Conservation (phyloP, 495 filamentous ascomycete genomes). For the Usnea hakonensis region DNA sequence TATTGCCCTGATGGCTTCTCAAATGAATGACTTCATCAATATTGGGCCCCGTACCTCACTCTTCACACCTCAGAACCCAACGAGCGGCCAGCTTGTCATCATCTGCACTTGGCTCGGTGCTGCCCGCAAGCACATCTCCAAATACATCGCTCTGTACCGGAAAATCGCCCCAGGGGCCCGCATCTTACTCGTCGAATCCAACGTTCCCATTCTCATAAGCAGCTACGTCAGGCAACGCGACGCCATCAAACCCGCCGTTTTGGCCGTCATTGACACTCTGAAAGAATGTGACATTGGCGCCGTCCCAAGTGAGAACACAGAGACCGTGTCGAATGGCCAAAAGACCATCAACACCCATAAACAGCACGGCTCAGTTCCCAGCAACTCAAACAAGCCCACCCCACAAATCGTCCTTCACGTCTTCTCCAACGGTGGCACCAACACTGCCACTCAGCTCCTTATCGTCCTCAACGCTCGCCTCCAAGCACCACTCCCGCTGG, state of each 20-base stretch:
- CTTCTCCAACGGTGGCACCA: constrained; percentile 39
- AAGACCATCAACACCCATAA: too few relatives aligned
- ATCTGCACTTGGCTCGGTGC: constrained; percentile 30
- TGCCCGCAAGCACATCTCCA: constrained; percentile 29
- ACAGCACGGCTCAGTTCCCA: too few relatives aligned
- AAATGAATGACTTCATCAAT: neutral
- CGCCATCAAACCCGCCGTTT: constrained; percentile 16
- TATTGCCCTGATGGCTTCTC: neutral
- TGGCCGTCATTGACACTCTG: constrained; percentile 12
- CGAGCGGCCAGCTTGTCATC: constrained; percentile 24
- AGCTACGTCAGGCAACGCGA: constrained; percentile 17
- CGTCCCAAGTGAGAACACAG: too few relatives aligned
- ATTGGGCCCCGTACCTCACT: constrained; percentile 15
- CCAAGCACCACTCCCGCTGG: neutral
- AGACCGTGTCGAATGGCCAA: too few relatives aligned
- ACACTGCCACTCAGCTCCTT: constrained; percentile 22
- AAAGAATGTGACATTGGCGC: neutral
- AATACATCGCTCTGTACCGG: constrained; percentile 26
- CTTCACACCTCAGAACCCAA: constrained; percentile 18
- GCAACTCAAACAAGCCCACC: neutral
- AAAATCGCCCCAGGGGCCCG: constrained; percentile 23
- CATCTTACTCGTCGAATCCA: constrained; percentile 26
- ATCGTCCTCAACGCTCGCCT: neutral
- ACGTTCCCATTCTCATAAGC: constrained; percentile 10
- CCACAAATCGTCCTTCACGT: constrained; percentile 31